Conservation (phyloP, 352 stramenopile species). For the Globisporangium barbulae region DNA sequence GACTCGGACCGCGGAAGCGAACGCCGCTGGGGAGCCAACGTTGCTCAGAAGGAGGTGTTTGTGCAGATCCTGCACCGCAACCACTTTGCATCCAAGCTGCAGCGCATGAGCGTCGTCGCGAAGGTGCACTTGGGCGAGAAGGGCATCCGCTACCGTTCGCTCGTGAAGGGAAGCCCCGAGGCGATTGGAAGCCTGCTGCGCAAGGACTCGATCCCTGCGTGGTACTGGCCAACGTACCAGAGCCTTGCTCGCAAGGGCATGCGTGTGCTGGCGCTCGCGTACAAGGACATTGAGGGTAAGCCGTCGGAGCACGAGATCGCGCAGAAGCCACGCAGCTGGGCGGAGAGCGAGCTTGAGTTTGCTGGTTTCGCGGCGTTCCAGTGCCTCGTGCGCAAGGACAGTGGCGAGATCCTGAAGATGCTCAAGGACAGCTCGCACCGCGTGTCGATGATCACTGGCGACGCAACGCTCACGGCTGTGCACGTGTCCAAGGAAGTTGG, state of each 20-base stretch:
- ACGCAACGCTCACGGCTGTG: constrained; percentile 95
- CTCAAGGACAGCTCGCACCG: constrained; percentile 90
- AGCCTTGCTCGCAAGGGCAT: constrained; percentile 79
- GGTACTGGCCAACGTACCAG: constrained; percentile 91
- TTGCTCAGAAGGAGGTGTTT: constrained; percentile 78
- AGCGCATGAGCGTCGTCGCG: constrained; percentile 97
- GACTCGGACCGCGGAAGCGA: constrained; percentile 64
- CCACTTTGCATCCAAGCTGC: constrained; percentile 94
- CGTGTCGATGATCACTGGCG: constrained; percentile 99
- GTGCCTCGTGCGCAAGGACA: constrained; percentile 96
- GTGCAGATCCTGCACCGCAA: constrained; percentile 93
- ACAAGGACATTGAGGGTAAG: constrained; percentile 87
- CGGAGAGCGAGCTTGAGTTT: constrained; percentile 95
- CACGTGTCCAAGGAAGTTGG: constrained; percentile 96
- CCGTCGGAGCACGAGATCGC: constrained; percentile 71
- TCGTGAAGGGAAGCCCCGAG: constrained; percentile 98
- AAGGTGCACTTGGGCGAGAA: constrained; percentile 79
- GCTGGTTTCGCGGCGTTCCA: constrained; percentile 93
- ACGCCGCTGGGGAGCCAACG: constrained; percentile 61
- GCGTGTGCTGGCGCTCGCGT: constrained; percentile 95
- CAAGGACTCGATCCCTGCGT: constrained; percentile 71
- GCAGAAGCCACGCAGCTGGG: constrained; percentile 79
- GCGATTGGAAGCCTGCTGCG: constrained; percentile 87
- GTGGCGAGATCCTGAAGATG: constrained; percentile 90
- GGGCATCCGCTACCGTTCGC: constrained; percentile 71